Percentiles rank a stretch among this genome's conserved stretches.
phyloP scores from a whole-genome alignment of 2,329 filamentous ascomycete genomes.

The Orbilia oligospora region DNA sequence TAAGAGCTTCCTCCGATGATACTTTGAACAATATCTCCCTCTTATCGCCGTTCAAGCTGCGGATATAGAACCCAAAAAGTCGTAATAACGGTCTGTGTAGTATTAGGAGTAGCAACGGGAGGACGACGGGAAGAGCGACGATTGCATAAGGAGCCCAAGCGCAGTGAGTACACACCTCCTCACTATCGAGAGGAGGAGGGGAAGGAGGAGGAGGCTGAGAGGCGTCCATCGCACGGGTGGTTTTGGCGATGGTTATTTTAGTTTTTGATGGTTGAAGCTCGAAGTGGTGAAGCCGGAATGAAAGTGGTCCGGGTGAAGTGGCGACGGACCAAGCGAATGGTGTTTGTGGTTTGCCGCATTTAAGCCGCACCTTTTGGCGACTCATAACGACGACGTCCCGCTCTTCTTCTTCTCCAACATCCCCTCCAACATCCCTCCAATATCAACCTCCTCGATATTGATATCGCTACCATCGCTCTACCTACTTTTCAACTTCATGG shows the following conservation, averaged over 20 bases:
- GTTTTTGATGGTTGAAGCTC: not conserved
- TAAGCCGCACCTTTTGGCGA: constrained; percentile 53
- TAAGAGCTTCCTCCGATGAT: constrained; percentile 23
- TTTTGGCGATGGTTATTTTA: not conserved
- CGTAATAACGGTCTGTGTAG: constrained; percentile 41
- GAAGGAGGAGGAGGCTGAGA: constrained; percentile 1
- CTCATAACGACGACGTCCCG: not conserved
- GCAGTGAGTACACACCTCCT: constrained; percentile 50
- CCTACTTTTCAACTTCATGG: constrained; percentile 5
- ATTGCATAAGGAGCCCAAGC: constrained; percentile 37
- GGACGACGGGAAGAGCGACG: constrained; percentile 27
- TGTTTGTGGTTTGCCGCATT: constrained; percentile 10
- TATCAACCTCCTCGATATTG: not conserved
- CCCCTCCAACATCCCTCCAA: not conserved
- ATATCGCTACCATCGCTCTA: not conserved
- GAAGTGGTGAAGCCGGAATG: constrained; percentile 19
- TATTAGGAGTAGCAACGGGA: constrained; percentile 40
- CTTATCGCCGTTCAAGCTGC: constrained; percentile 50
- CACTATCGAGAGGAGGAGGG: not conserved
- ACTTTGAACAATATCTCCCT: constrained; percentile 32
- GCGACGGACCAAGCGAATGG: not conserved
- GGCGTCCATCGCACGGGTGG: not conserved
- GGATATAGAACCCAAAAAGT: constrained; percentile 47
- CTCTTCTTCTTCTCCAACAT: not conserved
- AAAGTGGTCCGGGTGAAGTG: constrained; percentile 1